A percentile compares a stretch with the other conserved stretches of the same genome.
These are phyloP conservation scores for Neodidymelliopsis sp. DNA, from an alignment of 2,329 filamentous ascomycete genomes.

Conservation along the genomic window DNA sequence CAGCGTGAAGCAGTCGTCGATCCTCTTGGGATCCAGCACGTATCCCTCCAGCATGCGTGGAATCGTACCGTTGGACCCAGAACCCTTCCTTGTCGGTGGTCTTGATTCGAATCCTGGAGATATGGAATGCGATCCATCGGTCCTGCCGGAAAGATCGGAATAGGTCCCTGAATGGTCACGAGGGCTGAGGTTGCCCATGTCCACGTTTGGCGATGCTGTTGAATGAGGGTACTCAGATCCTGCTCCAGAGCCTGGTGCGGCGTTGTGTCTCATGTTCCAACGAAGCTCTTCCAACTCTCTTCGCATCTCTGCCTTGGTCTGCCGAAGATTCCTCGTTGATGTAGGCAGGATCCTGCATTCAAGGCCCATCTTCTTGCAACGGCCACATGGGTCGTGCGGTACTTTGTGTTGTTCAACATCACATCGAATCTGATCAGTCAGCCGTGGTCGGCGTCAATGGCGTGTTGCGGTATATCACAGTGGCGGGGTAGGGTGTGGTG, in stretches of 20 bases:
- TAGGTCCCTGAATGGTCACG: constrained; percentile 38
- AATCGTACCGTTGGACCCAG: constrained; percentile 27
- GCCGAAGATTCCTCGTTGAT: constrained; percentile 46
- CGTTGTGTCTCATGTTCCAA: constrained; percentile 44
- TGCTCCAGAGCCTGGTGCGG: constrained; percentile 19
- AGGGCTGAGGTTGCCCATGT: constrained; percentile 37
- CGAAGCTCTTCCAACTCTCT: constrained; percentile 46
- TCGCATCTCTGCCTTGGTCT: constrained; percentile 50
- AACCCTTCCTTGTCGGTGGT: constrained; percentile 35
- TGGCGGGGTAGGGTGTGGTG: constrained; percentile 4
- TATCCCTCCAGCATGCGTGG: constrained; percentile 41
- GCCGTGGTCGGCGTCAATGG: constrained; percentile 10
- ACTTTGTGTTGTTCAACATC: constrained; percentile 49
- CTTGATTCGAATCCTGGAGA: constrained; percentile 40
- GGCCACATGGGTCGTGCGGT: constrained; percentile 46
- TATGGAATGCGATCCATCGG: constrained; percentile 38
- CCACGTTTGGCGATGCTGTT: constrained; percentile 38
- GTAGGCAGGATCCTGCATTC: constrained; percentile 48
- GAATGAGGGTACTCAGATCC: constrained; percentile 37
- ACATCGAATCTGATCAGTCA: constrained; percentile 45
- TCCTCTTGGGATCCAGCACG: constrained; percentile 42
- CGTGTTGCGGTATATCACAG: constrained; percentile 2
- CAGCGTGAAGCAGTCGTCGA: constrained; percentile 48
- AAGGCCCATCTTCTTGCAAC: constrained; percentile 47
- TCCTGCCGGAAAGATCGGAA: constrained; percentile 37